phyloP scores from a whole-genome alignment of 2,329 filamentous ascomycete genomes.

The Colletotrichum orbiculare region DNA sequence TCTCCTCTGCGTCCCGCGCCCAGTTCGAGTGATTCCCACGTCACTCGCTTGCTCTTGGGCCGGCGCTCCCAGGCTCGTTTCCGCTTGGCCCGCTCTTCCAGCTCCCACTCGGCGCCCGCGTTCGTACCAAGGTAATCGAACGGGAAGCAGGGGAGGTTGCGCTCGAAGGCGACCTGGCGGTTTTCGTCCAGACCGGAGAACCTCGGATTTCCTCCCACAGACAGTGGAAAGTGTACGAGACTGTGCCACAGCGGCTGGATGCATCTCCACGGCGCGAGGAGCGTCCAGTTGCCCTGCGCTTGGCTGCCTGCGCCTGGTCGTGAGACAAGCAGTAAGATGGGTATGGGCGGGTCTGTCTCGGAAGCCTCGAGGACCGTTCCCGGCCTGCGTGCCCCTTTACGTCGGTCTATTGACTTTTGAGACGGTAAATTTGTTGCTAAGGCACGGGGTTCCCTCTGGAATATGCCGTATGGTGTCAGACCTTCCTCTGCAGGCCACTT shows the following conservation, averaged over 20 bases:
- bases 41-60: slow-evolving; percentile 83
- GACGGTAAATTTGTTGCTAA: slow-evolving; percentile 74
- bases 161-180: slow-evolving; percentile 85
- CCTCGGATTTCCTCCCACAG: slow-evolving; percentile 81
- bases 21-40: slow-evolving; percentile 80
- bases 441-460: slow-evolving; percentile 74
- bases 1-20: slow-evolving; percentile 83
- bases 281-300: slow-evolving; percentile 79
- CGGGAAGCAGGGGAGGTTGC: slow-evolving; percentile 83
- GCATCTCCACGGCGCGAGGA: slow-evolving; percentile 92
- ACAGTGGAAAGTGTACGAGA: slow-evolving; percentile 83
- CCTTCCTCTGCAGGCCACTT: slow-evolving; percentile 73
- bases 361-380: slow-evolving; percentile 70
- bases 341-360: slow-evolving; percentile 78
- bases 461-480: slow-evolving; percentile 65
- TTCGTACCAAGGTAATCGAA: slow-evolving; percentile 83
- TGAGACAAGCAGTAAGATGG: slow-evolving; percentile 76
- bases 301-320: slow-evolving; percentile 59
- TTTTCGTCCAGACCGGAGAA: slow-evolving; percentile 86
- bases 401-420: slow-evolving; percentile 84
- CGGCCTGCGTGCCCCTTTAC: slow-evolving; percentile 72
- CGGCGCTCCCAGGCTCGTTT: slow-evolving; percentile 77
- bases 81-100: slow-evolving; percentile 69
- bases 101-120: slow-evolving; percentile 83
- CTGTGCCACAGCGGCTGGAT: slow-evolving; percentile 87